Percentiles rank a stretch among this genome's conserved stretches.
Evolutionary conservation across 768 basidiomycete species (phyloP).

Genomic region (Leccinum uliginosum): DNA sequence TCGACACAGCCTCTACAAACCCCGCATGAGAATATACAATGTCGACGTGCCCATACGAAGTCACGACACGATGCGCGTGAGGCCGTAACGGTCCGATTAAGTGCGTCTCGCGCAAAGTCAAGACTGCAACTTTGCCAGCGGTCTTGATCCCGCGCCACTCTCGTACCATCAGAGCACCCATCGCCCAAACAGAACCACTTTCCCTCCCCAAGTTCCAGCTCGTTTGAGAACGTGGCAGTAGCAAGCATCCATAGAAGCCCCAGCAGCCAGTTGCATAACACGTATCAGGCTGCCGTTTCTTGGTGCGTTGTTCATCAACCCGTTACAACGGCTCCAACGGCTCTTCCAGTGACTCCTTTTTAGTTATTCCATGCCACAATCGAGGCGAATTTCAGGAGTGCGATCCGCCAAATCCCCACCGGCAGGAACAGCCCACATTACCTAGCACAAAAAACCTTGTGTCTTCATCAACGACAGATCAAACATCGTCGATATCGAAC

Average conservation of each 20-base stretch:
- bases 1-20: conserved; percentile 1
- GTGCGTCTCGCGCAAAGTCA: background rate
- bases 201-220: background rate
- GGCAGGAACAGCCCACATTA: conserved; percentile 59
- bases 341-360: conserved; percentile 29
- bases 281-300: conserved; percentile 15
- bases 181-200: no score
- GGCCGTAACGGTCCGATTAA: conserved; percentile 13
- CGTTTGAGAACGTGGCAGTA: conserved; percentile 62
- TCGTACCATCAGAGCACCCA: conserved; percentile 6
- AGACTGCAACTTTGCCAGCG: conserved; percentile 3
- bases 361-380: conserved; percentile 46
- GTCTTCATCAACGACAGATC: background rate
- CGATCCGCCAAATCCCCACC: conserved; percentile 73
- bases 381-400: conserved; percentile 52
- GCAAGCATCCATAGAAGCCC: conserved; percentile 63
- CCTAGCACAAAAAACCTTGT: background rate
- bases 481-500: background rate
- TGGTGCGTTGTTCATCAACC: conserved; percentile 45
- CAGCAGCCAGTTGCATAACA: conserved; percentile 53
- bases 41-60: background rate
- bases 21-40: background rate
- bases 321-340: no score
- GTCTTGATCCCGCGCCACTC: conserved; percentile 15
- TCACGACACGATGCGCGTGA: background rate